Evolutionary conservation across 2,329 filamentous ascomycete genomes (phyloP).

Genomic region (Phialophora macrospora): DNA sequence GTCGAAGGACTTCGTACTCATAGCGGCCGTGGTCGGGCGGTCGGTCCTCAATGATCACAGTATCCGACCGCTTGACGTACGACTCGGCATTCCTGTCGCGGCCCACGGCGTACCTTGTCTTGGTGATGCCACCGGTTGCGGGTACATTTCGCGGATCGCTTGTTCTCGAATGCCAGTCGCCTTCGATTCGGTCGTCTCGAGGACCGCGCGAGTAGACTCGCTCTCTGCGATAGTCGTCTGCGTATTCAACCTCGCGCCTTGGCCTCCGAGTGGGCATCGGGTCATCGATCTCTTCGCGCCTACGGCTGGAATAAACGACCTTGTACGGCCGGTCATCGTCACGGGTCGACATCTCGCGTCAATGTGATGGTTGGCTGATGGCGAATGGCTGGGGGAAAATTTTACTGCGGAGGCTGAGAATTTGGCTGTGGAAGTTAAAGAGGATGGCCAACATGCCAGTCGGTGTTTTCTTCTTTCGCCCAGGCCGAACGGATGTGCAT

Average conservation of each 20-base stretch:
- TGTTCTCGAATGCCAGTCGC: conserved; percentile 20
- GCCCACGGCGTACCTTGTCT: conserved; percentile 30
- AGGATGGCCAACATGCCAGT: background rate
- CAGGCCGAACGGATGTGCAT: background rate
- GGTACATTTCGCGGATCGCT: conserved; percentile 18
- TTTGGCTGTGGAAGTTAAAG: background rate
- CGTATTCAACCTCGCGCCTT: conserved; percentile 26
- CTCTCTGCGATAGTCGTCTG: conserved; percentile 24
- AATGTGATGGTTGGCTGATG: background rate
- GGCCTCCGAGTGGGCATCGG: conserved; percentile 9
- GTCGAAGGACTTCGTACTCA: conserved; percentile 35
- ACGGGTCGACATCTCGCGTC: conserved; percentile 25
- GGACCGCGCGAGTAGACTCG: conserved; percentile 24
- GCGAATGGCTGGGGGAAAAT: background rate
- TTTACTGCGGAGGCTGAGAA: background rate
- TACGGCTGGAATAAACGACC: conserved; percentile 33
- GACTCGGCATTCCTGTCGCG: conserved; percentile 31
- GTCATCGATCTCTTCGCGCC: conserved; percentile 20
- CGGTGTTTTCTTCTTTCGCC: background rate
- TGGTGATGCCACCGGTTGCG: conserved; percentile 13
- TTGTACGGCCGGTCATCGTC: conserved; percentile 34
- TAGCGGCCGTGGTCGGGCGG: conserved; percentile 24
- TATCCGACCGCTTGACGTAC: conserved; percentile 32
- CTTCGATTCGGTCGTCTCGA: conserved; percentile 28
- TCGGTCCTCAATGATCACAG: conserved; percentile 25